Evolutionary conservation across 768 basidiomycete species (phyloP), one percentile per base, ranked within the genome.

Genomic region (Auricularia sp.): DNA sequence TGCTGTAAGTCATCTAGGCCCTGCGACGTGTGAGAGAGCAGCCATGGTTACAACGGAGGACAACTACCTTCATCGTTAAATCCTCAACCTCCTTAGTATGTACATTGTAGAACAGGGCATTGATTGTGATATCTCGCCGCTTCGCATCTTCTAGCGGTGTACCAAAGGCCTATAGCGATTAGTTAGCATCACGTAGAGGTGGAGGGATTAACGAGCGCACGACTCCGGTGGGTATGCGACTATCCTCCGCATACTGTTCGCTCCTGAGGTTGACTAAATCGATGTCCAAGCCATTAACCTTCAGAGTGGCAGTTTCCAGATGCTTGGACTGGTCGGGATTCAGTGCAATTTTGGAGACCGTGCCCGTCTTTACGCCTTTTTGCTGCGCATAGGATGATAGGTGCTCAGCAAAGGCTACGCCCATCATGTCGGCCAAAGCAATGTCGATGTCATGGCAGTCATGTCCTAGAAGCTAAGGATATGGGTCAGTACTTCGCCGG

Each of bases 281-380:
- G 59, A 98, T 79, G 64, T 94, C 91, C 58, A 90, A 76, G 2
- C 83, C 93, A 63, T 91, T 78, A 42, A 98, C 76, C 51, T 83
- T 85, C 43, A 93, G 87, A 47, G 87, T 87, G 2, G 95, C 95
- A 1, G 97, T 97, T 76, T 98, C 96, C 36, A 99, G 82, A 75
- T 99, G 97, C 72, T 99, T 99, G 36, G 92, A 94, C 77, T 98
- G 95, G 51, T 94, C 93, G 0, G 97, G 95, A 72, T 98, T 98
- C 66, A 87, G 86, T 64, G 91, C 91, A 65, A 99, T 91, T 72
- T 87, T 92, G 23, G 87, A 83, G 60, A 96, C 83, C 10, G 80
- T 78, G 36, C 84, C 84, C 3, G 83, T 80, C 36, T 79, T 69
- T 11, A 88, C 70, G 12, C 80, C 77, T 70, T 84, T 83, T 16